Conservation (phyloP, 2,329 filamentous ascomycete genomes). For the Phyllachora maydis region DNA sequence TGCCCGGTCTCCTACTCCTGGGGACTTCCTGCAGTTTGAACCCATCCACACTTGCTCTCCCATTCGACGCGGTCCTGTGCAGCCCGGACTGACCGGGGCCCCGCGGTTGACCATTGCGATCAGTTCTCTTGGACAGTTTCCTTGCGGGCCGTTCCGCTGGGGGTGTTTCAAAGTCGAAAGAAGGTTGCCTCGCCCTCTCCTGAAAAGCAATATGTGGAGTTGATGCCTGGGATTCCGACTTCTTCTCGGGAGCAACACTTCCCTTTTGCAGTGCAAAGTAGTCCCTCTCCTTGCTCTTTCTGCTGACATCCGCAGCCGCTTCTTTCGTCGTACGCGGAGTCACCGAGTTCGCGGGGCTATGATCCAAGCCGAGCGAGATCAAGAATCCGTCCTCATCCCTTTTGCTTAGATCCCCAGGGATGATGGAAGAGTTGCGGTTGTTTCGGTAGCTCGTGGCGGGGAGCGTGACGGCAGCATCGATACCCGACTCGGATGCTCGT, state of each 20-base stretch:
- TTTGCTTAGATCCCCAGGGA: slow-evolving; percentile 19
- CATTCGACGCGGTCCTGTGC: slow-evolving; percentile 13
- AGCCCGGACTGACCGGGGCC: too few relatives aligned
- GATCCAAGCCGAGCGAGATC: slow-evolving; percentile 57
- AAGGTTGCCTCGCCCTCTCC: slow-evolving; percentile 52
- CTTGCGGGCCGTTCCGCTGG: slow-evolving; percentile 26
- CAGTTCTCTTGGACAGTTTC: slow-evolving; percentile 20
- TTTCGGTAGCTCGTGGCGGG: slow-evolving; percentile 61
- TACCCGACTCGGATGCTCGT: slow-evolving; percentile 18
- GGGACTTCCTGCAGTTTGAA: slow-evolving; percentile 72
- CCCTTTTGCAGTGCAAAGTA: slow-evolving; percentile 32
- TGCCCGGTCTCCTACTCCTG: slow-evolving; percentile 30
- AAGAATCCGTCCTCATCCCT: slow-evolving; percentile 48
- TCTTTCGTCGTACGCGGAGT: slow-evolving; percentile 29
- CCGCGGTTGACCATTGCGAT: neutral
- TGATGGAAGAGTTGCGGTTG: slow-evolving; percentile 51
- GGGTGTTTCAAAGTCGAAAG: slow-evolving; percentile 36
- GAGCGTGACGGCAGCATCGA: slow-evolving; percentile 42
- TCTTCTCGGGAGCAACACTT: slow-evolving; percentile 19
- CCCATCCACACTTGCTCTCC: slow-evolving; percentile 22
- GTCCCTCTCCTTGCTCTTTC: slow-evolving; percentile 30
- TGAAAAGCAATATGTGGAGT: slow-evolving; percentile 88
- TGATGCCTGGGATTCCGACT: slow-evolving; percentile 26
- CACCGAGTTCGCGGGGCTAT: slow-evolving; percentile 34
- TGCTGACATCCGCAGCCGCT: slow-evolving; percentile 18